Evolutionary conservation across 73 alveolate species (phyloP).

Genomic region (Tetrahymena thermophila): DNA sequence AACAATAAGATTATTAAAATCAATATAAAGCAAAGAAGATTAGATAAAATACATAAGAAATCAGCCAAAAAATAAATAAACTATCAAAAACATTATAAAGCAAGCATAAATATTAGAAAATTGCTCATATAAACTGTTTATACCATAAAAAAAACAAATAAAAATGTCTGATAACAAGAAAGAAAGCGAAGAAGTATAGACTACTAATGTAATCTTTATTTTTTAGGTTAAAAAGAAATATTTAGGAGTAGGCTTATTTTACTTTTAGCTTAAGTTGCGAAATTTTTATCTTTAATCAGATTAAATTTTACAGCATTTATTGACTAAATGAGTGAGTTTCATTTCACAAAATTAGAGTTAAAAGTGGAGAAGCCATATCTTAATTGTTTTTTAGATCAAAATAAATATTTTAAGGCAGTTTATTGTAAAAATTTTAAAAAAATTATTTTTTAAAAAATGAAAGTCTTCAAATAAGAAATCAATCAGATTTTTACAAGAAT

Average conservation of each 20-base stretch:
- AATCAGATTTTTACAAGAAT: neutral
- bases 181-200: neutral
- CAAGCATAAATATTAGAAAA: neutral
- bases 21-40: neutral
- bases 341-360: neutral
- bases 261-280: neutral
- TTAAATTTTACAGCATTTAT: neutral
- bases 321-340: neutral
- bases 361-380: neutral
- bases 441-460: neutral
- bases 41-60: neutral
- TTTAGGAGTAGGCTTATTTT: neutral
- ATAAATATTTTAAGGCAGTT: neutral
- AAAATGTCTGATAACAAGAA: neutral
- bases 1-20: neutral
- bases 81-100: neutral
- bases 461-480: neutral
- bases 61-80: neutral
- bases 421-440: neutral
- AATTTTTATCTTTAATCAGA: neutral
- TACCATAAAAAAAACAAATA: neutral
- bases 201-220: neutral
- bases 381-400: neutral
- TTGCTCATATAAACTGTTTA: neutral
- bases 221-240: neutral